Base-by-base conservation (phyloP, 1,139 yeast genomes). In the Candida tropicalis region DNA sequence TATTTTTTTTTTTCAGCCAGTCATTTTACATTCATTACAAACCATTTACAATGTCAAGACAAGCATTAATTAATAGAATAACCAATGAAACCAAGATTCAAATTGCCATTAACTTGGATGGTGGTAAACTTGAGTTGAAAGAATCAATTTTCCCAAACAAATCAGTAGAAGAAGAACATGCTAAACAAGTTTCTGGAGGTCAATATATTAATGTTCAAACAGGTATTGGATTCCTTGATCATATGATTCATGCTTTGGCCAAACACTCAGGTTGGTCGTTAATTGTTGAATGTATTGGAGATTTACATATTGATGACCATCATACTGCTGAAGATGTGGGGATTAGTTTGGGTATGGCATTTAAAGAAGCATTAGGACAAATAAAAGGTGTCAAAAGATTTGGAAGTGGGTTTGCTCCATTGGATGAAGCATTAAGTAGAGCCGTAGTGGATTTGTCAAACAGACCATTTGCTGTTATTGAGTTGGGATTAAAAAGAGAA, bases 251-350 rank as follows among this genome's bases (percentile, higher is more conserved):
- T 59, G 99, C 99, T 0, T 74, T 93, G 54, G 97, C 98, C 35
- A 93, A 93, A 61, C 99, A 93, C 65, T 75, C 95, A 1, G 99
- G 99, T 11, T 93, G 99, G 99, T 88, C 97, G 16, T 65, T 93
- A 48, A 73, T 87, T 26, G 78, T 93, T 22, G 96, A 87, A 59
- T 91, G 98, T 66, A 77, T 86, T 48, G 99, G 99, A 31, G 99
- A 93, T 62, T 72, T 90, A 58, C 96, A 90, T 64, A 91, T 93
- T 43, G 99, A 93, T 62, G 99, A 93, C 66, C 99, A 93, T 64
- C 99, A 93, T 64, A 84, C 96, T 1, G 87, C 97, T 5, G 99
- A 93, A 65, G 99, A 93, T 66, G 89, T 90, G 50, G 97, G 93
- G 33, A 88, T 93, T 52, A 89, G 97, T 1, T 72, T 93, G 27